These are phyloP conservation scores for Sarcocystis neurona DNA, from an alignment of 169 alveolate genomes.

Conservation along the genomic window DNA sequence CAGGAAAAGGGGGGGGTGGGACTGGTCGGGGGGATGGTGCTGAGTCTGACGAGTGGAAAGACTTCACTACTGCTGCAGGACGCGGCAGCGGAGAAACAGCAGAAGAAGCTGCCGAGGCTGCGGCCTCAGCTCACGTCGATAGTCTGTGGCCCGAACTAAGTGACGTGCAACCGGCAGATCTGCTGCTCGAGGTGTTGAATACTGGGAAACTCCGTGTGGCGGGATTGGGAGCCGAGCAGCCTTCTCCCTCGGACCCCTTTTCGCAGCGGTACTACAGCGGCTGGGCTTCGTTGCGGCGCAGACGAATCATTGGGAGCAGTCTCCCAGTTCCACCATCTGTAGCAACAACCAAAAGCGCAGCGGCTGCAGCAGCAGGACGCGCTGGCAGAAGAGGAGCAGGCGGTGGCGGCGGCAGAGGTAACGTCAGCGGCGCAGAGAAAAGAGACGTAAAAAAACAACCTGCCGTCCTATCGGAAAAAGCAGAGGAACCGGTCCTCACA, in stretches of 20 bases:
- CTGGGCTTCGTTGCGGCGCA: too few species aligned
- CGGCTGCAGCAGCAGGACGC: too few species aligned
- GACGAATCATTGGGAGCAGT: too few species aligned
- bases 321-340: background rate
- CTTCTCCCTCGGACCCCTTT: too few species aligned
- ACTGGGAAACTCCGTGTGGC: conserved; percentile 22
- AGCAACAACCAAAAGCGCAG: too few species aligned
- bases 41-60: background rate
- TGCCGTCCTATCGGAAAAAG: background rate
- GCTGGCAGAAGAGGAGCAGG: too few species aligned
- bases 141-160: background rate
- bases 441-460: background rate
- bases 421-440: too few species aligned
- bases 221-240: background rate
- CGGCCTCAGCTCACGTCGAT: background rate
- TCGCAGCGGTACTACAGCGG: too few species aligned
- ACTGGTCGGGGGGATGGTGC: background rate
- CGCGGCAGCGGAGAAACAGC: background rate
- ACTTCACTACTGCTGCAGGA: background rate
- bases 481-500: background rate
- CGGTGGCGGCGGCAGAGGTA: too few species aligned
- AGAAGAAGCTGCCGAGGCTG: too few species aligned
- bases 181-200: conserved; percentile 22
- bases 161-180: conserved; percentile 26
- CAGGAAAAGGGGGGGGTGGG: background rate